These are phyloP conservation scores for Geosmithia flava DNA, from an alignment of 2,329 filamentous ascomycete genomes.

Conservation along the genomic window DNA sequence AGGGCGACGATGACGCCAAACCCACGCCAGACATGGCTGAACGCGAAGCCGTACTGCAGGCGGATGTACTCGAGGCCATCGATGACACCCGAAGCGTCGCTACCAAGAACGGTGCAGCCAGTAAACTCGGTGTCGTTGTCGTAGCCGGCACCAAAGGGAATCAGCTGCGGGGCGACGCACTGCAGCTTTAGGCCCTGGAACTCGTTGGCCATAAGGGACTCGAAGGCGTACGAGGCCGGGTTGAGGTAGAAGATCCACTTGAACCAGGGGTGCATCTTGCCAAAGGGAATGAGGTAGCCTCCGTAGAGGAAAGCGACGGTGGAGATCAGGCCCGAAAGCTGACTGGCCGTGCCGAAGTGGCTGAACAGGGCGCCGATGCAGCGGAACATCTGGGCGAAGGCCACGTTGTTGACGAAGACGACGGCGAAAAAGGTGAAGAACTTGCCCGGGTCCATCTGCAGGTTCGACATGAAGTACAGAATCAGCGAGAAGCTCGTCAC, in stretches of 20 bases:
- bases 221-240: constrained; percentile 43
- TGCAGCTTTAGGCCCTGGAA: constrained; percentile 38
- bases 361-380: constrained; percentile 53
- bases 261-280: constrained; percentile 28
- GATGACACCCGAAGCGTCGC: constrained; percentile 33
- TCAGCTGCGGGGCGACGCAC: constrained; percentile 42
- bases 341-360: constrained; percentile 19
- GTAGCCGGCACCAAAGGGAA: constrained; percentile 32
- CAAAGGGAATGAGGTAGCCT: constrained; percentile 32
- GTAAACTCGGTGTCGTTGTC: constrained; percentile 16
- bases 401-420: constrained; percentile 44
- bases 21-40: constrained; percentile 53
- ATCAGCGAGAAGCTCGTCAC: constrained; percentile 36
- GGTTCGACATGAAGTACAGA: constrained; percentile 18
- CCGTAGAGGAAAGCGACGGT: constrained; percentile 15
- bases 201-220: constrained; percentile 51
- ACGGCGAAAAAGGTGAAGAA: constrained; percentile 57
- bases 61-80: constrained; percentile 38
- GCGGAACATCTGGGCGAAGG: constrained; percentile 51
- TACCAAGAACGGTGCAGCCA: constrained; percentile 32
- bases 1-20: constrained; percentile 64
- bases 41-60: constrained; percentile 35
- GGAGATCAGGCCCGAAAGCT: constrained; percentile 12
- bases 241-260: constrained; percentile 48
- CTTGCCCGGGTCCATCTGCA: constrained; percentile 13